Conservation (phyloP, 2,329 filamentous ascomycete genomes). For the Diaporthe citriasiana region DNA sequence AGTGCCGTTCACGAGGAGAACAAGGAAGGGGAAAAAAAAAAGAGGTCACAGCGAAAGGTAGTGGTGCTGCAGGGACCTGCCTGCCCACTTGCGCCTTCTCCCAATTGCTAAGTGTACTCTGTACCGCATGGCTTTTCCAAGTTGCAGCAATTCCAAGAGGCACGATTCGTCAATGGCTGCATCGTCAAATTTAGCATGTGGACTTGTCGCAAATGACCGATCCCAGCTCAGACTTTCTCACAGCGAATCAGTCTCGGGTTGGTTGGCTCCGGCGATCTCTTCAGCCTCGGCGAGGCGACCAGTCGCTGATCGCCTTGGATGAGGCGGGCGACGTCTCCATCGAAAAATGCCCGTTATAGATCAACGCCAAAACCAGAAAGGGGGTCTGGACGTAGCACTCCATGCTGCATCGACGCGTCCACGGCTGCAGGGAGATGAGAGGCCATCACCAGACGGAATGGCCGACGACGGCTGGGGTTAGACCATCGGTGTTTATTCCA, state of each 20-base stretch:
- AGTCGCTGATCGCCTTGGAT: conserved; percentile 39
- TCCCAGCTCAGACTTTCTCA: conserved; percentile 31
- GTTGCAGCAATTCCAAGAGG: conserved; percentile 17
- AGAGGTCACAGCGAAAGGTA: not conserved
- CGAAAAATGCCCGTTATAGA: conserved; percentile 26
- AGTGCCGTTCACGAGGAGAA: not conserved
- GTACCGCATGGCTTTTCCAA: not conserved
- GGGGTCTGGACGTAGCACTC: conserved; percentile 12
- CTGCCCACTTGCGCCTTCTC: not conserved
- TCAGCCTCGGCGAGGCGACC: conserved; percentile 43
- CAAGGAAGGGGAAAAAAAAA: not conserved
- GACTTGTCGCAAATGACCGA: conserved; percentile 34
- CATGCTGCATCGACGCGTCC: conserved; percentile 12
- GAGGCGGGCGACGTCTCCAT: conserved; percentile 38
- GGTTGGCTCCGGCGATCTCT: conserved; percentile 34
- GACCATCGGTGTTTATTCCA: not conserved
- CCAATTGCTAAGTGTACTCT: not conserved
- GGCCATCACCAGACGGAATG: conserved; percentile 19
- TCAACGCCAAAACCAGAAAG: conserved; percentile 16
- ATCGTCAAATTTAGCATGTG: conserved; percentile 32
- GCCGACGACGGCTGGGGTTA: conserved; percentile 11
- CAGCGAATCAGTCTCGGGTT: conserved; percentile 37
- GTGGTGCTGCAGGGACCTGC: conserved; percentile 17
- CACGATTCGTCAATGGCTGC: conserved; percentile 35
- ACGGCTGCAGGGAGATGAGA: conserved; percentile 4